Base-by-base conservation (phyloP, 352 stramenopile species). In the Aphanomyces astaci region DNA sequence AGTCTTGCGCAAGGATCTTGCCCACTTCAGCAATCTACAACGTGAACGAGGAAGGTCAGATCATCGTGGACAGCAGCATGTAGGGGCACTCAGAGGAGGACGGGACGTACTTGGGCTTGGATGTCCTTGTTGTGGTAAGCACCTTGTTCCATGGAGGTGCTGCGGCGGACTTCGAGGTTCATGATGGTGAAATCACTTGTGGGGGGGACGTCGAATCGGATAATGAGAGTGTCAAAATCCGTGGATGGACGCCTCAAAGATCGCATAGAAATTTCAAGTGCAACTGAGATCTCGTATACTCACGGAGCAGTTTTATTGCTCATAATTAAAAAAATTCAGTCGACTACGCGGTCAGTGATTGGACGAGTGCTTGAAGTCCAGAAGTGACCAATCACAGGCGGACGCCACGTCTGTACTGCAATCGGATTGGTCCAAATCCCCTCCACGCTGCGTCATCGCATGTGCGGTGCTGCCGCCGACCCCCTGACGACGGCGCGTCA, bases 21-120 rank as follows among this genome's bases (percentile, higher is more conserved):
- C 64, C 31, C 22, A 92, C 84, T 57, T 88, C 76, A 46, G 85
- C 81, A 81, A 88, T 92, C 71, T 75, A 70, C n/a, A n/a, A n/a
- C n/a, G n/a, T n/a, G n/a, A n/a, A n/a, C n/a, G n/a, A n/a, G n/a
- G n/a, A n/a, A n/a, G n/a, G n/a, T n/a, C 36, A 43, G 46, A 56
- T 15, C 7, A 43, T 55, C 48, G 2, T 30, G 11, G 10, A 55
- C 0, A 22, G 13, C n/a, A 10, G 48, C 48, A 55, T 55, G 2
- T 15, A 30, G 10, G 15, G 15, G 48, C 10, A 0, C 11, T 25
- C 27, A 25, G 22, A 15, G 10, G 0, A 24, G 10, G n/a, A 24
- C 48, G 11, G n/a, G 36, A 43, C 48, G 27, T 55, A 55, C 48
- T 30, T 68, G 62, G 3, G 62, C 62, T 32, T 68, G 19, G 24